These are phyloP conservation scores for Iris macrosiphon DNA, from an alignment of 106 monocot genomes.

Conservation along the genomic window DNA sequence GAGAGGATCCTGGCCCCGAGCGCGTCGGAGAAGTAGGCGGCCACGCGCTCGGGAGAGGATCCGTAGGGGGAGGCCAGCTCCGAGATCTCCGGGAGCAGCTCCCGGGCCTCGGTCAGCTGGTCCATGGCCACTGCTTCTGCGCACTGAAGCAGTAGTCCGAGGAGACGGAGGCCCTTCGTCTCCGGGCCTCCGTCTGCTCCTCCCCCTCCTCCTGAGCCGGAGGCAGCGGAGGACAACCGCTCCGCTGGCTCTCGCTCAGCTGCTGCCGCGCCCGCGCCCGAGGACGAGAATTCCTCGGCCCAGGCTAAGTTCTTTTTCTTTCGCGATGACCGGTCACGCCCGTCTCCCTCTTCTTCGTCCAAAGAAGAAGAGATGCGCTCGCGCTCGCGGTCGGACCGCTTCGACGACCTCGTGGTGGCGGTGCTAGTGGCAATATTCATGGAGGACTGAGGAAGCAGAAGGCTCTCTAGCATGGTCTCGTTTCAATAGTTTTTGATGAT, in stretches of 20 bases:
- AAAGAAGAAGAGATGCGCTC: neutral
- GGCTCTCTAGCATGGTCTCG: conserved; percentile 41
- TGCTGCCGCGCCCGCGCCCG: neutral
- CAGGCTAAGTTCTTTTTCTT: neutral
- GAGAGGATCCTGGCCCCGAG: conserved; percentile 37
- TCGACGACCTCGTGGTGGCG: conserved; percentile 10
- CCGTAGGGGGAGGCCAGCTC: conserved; percentile 53
- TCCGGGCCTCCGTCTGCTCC: conserved; percentile 9
- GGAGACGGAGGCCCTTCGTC: conserved; percentile 34
- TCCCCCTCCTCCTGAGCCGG: neutral
- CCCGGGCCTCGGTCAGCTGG: conserved; percentile 16
- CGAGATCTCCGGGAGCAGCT: conserved; percentile 44
- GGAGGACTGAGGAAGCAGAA: conserved; percentile 23
- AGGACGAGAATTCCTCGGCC: neutral
- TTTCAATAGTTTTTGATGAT: no score
- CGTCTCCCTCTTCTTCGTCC: neutral
- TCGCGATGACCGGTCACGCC: neutral
- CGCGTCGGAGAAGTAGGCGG: conserved; percentile 68
- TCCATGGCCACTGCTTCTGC: conserved; percentile 40
- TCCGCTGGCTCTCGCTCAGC: neutral
- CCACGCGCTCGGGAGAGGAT: conserved; percentile 49
- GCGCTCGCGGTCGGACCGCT: conserved; percentile 19
- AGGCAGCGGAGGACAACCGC: neutral
- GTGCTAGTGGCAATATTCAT: conserved; percentile 2
- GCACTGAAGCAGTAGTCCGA: conserved; percentile 52